Conservation (phyloP, 2,329 filamentous ascomycete genomes). For the Alternaria arborescens region DNA sequence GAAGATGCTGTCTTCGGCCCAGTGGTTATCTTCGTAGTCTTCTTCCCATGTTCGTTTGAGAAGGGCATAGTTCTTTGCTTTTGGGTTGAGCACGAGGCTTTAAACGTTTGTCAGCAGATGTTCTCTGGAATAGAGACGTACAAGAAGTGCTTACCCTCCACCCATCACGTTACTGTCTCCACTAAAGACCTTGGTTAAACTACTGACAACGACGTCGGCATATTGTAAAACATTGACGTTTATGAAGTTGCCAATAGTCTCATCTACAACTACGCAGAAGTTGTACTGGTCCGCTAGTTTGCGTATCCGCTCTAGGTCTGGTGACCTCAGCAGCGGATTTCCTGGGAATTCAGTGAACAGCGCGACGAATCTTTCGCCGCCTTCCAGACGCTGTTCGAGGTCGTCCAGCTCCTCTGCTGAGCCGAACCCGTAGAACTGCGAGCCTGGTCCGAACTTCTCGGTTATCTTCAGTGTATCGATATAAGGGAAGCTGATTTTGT, state of each 20-base stretch:
- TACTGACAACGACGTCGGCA: conserved; percentile 92
- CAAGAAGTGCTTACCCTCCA: conserved; percentile 63
- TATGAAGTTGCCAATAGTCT: conserved; percentile 95
- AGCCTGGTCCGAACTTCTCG: conserved; percentile 92
- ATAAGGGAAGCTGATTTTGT: conserved; percentile 75
- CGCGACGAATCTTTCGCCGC: conserved; percentile 79
- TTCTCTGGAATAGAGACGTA: not conserved
- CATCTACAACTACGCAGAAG: conserved; percentile 91
- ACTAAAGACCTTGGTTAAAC: conserved; percentile 95
- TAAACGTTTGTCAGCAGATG: conserved; percentile 13
- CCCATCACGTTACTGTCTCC: conserved; percentile 99
- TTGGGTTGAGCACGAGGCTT: conserved; percentile 69
- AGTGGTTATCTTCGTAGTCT: conserved; percentile 88
- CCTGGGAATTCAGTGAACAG: conserved; percentile 96
- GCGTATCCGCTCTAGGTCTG: conserved; percentile 84
- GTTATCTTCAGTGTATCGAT: conserved; percentile 96
- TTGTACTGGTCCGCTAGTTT: conserved; percentile 80
- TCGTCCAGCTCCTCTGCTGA: conserved; percentile 82
- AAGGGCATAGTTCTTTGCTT: conserved; percentile 71
- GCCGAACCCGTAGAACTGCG: conserved; percentile 85
- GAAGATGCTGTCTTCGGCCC: conserved; percentile 93
- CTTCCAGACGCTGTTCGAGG: conserved; percentile 73
- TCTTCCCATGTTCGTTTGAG: conserved; percentile 72
- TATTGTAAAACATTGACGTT: conserved; percentile 92
- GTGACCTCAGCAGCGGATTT: conserved; percentile 87